phyloP scores from a whole-genome alignment of 306 rosid genomes.

The Parietaria judaica region DNA sequence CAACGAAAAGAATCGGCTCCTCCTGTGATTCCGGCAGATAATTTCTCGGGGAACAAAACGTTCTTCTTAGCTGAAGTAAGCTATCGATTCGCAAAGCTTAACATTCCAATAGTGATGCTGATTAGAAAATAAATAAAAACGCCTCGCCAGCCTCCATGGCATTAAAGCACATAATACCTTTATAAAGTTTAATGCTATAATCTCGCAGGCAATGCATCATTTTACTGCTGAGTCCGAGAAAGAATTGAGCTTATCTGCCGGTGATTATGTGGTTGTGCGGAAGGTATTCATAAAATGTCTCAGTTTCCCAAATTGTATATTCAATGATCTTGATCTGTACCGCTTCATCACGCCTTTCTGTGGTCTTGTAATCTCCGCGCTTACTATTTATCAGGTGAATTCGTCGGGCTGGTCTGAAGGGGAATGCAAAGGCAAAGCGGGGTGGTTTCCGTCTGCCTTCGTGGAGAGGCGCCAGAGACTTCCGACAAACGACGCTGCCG shows the following conservation, averaged over 20 bases:
- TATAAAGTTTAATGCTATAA: neutral
- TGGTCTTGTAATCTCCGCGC: slow-evolving; percentile 1
- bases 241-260: slow-evolving; percentile 80
- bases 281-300: slow-evolving; percentile 41
- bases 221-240: slow-evolving; percentile 67
- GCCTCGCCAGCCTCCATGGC: slow-evolving; percentile 1
- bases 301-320: no score
- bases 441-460: slow-evolving; percentile 87
- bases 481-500: slow-evolving; percentile 47
- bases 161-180: neutral
- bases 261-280: slow-evolving; percentile 84
- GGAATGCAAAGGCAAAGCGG: slow-evolving; percentile 79
- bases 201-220: slow-evolving; percentile 68
- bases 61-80: slow-evolving; percentile 97
- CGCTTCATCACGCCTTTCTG: no score
- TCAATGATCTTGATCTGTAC: no score
- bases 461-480: slow-evolving; percentile 82
- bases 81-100: slow-evolving; percentile 13
- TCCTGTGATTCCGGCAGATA: slow-evolving; percentile 54
- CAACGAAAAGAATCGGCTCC: slow-evolving; percentile 98
- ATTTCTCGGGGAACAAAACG: slow-evolving; percentile 56
- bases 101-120: neutral
- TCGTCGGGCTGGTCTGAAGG: slow-evolving; percentile 96
- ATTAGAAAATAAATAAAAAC: no score
- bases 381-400: slow-evolving; percentile 41